These are phyloP conservation scores for Cladophialophora bantiana DNA, from an alignment of 2,329 filamentous ascomycete species.

Conservation along the genomic window DNA sequence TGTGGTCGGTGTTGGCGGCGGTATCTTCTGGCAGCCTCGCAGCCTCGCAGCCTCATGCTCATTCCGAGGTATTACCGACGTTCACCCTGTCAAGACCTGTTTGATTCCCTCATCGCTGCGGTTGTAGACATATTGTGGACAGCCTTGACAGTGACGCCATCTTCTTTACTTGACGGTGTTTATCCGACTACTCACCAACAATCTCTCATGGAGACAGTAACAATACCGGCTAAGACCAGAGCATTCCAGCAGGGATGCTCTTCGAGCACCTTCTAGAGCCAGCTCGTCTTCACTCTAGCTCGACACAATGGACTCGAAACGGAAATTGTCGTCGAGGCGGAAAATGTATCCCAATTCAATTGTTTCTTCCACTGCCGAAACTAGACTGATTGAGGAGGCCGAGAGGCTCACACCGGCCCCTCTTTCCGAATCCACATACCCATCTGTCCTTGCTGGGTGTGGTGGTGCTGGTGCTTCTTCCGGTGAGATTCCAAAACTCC, in stretches of 20 bases:
- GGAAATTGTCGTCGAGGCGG: conserved; percentile 19
- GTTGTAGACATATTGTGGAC: not conserved
- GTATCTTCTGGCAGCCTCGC: conserved; percentile 20
- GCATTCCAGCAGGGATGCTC: not conserved
- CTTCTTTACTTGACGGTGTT: not conserved
- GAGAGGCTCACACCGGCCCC: conserved; percentile 10
- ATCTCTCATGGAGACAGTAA: not conserved
- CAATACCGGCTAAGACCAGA: not conserved
- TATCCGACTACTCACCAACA: not conserved
- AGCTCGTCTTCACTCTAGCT: not conserved
- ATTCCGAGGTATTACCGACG: conserved; percentile 11
- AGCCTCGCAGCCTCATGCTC: not conserved
- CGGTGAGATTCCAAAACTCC: conserved; percentile 14
- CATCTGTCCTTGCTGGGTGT: not conserved
- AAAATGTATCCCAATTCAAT: conserved; percentile 23
- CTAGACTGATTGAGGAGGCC: not conserved
- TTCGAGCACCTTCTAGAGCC: not conserved
- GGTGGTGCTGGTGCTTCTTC: conserved; percentile 1
- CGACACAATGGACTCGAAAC: not conserved
- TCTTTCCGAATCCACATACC: conserved; percentile 5
- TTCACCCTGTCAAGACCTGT: too few relatives aligned
- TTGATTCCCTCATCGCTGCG: not conserved
- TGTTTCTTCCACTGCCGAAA: not conserved
- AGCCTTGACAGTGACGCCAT: too few relatives aligned
- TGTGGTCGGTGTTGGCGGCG: not conserved